A percentile compares a stretch with the other conserved stretches of the same genome.
phyloP scores from a whole-genome alignment of 1,139 yeast genomes.

The Saccharomycopsis phalli region DNA sequence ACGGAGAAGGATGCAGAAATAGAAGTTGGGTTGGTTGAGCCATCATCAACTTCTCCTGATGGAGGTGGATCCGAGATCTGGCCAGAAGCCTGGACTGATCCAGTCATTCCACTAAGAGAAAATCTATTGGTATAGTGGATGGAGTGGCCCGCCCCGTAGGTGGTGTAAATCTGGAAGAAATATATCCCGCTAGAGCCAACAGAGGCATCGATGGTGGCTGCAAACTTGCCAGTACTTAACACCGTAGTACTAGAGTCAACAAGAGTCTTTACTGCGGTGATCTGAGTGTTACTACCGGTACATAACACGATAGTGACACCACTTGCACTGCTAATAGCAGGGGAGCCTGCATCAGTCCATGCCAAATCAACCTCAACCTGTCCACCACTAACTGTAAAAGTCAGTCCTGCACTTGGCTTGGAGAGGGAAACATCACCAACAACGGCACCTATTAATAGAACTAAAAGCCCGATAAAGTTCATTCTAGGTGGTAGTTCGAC shows the following conservation, averaged over 20 bases:
- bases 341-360: constrained; percentile 55
- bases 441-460: constrained; percentile 19
- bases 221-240: constrained; percentile 29
- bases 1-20: constrained; percentile 33
- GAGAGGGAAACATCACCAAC: constrained; percentile 44
- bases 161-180: constrained; percentile 57
- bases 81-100: constrained; percentile 37
- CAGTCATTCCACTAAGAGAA: constrained; percentile 60
- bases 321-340: constrained; percentile 37
- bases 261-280: constrained; percentile 35
- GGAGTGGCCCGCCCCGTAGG: constrained; percentile 39
- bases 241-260: constrained; percentile 25
- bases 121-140: constrained; percentile 69
- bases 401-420: constrained; percentile 41
- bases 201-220: constrained; percentile 35
- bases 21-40: constrained; percentile 25
- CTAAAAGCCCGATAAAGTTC: too few relatives aligned
- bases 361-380: constrained; percentile 38
- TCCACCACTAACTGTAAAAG: constrained; percentile 43
- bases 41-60: constrained; percentile 33
- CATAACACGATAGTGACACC: constrained; percentile 51
- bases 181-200: constrained; percentile 55
- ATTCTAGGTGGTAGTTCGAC: too few relatives aligned
- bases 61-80: constrained; percentile 38
- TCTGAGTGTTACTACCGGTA: constrained; percentile 50